Conservation (phyloP, 2,329 filamentous ascomycete species). For the Bisporella sp. region DNA sequence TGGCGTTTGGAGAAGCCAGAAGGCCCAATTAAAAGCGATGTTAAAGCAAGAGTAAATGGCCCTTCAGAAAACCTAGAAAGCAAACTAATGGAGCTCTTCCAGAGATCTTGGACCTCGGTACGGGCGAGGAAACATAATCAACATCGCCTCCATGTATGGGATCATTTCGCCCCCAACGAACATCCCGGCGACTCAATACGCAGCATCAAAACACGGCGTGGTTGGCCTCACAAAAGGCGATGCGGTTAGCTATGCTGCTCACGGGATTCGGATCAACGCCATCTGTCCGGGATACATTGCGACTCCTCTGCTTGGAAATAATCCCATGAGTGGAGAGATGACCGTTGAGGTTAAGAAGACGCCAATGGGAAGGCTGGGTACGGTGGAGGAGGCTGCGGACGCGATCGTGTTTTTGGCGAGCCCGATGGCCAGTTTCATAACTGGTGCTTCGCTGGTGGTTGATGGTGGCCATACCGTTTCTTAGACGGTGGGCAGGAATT, state of each 20-base stretch:
- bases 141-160: conserved; percentile 46
- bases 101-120: conserved; percentile 31
- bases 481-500: too few relatives aligned
- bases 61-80: neutral
- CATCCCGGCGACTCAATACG: conserved; percentile 27
- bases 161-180: conserved; percentile 32
- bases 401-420: conserved; percentile 44
- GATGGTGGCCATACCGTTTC: conserved; percentile 36
- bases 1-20: conserved; percentile 51
- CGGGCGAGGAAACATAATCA: conserved; percentile 46
- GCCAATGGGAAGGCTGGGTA: conserved; percentile 39
- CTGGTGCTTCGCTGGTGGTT: conserved; percentile 38
- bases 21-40: conserved; percentile 45
- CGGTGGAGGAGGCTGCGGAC: conserved; percentile 47
- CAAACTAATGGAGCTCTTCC: neutral
- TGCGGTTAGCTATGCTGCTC: conserved; percentile 42
- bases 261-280: conserved; percentile 51
- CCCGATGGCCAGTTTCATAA: conserved; percentile 45
- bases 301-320: conserved; percentile 32
- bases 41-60: conserved; percentile 37
- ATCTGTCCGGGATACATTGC: conserved; percentile 48
- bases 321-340: conserved; percentile 26
- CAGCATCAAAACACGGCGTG: neutral
- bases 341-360: conserved; percentile 35
- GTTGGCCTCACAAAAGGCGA: conserved; percentile 28